Evolutionary conservation across 164 flowering plant genomes (phyloP).

Genomic region (Aristolochia fimbriata): DNA sequence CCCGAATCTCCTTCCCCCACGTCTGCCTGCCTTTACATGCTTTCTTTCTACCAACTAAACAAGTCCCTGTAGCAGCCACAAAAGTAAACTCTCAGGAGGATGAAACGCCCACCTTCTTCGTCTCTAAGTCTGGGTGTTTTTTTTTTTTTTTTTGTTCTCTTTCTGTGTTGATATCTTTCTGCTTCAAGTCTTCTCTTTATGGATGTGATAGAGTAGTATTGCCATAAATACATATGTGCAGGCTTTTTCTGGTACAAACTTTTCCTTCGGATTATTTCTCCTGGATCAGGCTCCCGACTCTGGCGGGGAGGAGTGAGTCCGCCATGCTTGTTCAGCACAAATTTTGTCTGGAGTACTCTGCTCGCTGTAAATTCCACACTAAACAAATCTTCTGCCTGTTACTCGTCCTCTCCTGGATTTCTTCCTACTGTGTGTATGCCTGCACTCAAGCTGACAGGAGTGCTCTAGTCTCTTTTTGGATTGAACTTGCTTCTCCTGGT

Average conservation of each 20-base stretch:
- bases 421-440: conserved; percentile 1
- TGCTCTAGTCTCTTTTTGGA: conserved; percentile 3
- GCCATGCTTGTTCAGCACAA: background rate
- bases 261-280: background rate
- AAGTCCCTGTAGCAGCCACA: too few species aligned
- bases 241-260: background rate
- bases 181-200: too few species aligned
- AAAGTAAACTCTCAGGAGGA: too few species aligned
- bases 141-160: too few species aligned
- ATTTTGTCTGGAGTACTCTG: background rate
- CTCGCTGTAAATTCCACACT: background rate
- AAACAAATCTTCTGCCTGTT: background rate
- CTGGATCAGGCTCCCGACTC: background rate
- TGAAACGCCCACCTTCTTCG: too few species aligned
- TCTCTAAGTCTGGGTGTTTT: too few species aligned
- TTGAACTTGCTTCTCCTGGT: background rate
- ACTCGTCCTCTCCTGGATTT: conserved; percentile 1
- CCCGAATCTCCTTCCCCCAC: too few species aligned
- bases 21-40: too few species aligned
- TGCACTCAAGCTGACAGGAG: conserved; percentile 1
- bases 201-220: too few species aligned
- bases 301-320: background rate
- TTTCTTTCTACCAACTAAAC: too few species aligned
- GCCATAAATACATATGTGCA: too few species aligned
- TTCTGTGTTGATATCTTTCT: too few species aligned